Evolutionary conservation across 2,329 filamentous ascomycete genomes (phyloP), one percentile per base, ranked within the genome.

Genomic region (Exophiala dermatitidis): DNA sequence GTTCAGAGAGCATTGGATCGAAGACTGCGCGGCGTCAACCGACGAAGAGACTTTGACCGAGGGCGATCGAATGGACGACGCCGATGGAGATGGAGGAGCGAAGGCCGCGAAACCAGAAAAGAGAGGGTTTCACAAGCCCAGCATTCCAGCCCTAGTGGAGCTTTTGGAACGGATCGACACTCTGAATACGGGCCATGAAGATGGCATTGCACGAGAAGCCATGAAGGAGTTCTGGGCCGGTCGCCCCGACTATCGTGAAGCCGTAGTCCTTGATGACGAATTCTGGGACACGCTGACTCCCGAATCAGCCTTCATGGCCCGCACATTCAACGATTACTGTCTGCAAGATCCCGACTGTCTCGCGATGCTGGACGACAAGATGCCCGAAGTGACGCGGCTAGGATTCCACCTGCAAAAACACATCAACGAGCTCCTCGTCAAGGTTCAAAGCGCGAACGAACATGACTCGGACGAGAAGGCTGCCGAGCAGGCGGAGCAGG

Each of bases 161-260:
- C 78, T 98, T 0, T 77, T 98, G 3, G 93, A 98, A 72, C 84
- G 93, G 61, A 93, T 98, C 56, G 90, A 98, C 63, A 83, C 97
- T 1, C 82, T 94, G 59, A 93, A 93, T 67, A 91, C 90, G 3
- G 90, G 90, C 1, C 82, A 86, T 19, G 90, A 96, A 67, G 88
- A 86, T 51, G 94, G 93, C 4, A 88, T 97, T 54, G 91, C 89
- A 1, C 79, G 94, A 5, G 88, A 96, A 66, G 93, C 93, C 0
- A 96, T 98, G 90, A 85, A 82, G 57, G 88, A 89, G 45, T 97
- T 98, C 70, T 98, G 93, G 93, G 87, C 93, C 61, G 88, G 90
- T 3, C 83, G 93, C 12, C 86, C 88, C 1, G 74, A 77, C 58
- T 77, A 76, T 55, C 67, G 72, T 4, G 71, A 75, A 48, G 68